Base-by-base conservation (phyloP, 1,284 basidiomycete genomes). In the Boletus chippewaensis region DNA sequence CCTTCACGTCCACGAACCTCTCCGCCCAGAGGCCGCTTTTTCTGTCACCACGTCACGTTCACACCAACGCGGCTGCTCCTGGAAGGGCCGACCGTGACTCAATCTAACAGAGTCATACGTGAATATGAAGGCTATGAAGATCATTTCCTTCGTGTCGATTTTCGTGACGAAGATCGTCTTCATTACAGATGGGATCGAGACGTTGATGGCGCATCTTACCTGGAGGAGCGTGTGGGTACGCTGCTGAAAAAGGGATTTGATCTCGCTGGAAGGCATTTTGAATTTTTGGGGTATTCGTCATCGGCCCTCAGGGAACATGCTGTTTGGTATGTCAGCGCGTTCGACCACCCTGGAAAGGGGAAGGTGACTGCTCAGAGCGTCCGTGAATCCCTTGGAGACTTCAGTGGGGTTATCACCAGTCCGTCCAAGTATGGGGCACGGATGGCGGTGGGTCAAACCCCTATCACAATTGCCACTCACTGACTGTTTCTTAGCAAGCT, bases 371-470 rank as follows among this genome's bases (percentile, higher is more conserved):
- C 83, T 0, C 69, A 77, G 31, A 68, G 54, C 15, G 87, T 91
- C 49, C 75, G 88, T 22, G 59, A 70, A 22, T 70, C 71, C 15
- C 72, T 89, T 15, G 88, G 87, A 12, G 73, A 85, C 59, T 90
- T 91, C 62, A 60, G 71, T 0, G 63, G 68, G 3, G 74, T 87
- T 18, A 73, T 84, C 40, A 68, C 63, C 43, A 74, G 71, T 32
- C 87, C 88, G 6, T 87, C 87, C 1, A 86, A 85, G 61, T 89
- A 81, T 62, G 88, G 87, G 10, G 89, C 89, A 13, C 77, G 89
- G 29, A 71, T 92, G 58, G 84, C 85, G 7, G 67, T 70, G n/a
- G 29, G 68, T 47, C 34, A 15, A 13, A 10, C 5, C 13, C 1
- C 8, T 8, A 20, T 16, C 22, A 5, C 8, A 26, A n/a, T 39